These are phyloP conservation scores for Phaeosphaeriaceae sp. DNA, from an alignment of 2,329 filamentous ascomycete genomes.

Conservation along the genomic window DNA sequence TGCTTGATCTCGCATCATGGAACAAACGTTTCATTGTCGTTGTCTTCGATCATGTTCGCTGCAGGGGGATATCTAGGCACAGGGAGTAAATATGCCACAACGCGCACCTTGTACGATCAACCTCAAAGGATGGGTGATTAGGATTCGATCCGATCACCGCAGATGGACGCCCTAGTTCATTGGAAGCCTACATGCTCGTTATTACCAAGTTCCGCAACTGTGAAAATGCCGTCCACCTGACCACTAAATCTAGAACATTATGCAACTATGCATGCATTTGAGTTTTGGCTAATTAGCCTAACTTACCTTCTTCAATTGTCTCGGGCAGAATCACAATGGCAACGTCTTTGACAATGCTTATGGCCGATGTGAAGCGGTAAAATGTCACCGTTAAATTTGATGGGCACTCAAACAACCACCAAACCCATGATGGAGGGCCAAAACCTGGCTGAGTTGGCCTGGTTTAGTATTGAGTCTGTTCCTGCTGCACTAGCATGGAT, in stretches of 20 bases:
- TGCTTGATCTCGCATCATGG: conserved; percentile 18
- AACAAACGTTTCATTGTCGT: conserved; percentile 1
- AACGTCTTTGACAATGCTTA: too few species aligned
- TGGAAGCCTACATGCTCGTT: background rate
- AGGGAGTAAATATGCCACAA: background rate
- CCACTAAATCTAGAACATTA: background rate
- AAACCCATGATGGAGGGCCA: too few species aligned
- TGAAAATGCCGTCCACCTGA: background rate
- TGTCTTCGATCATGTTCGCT: background rate
- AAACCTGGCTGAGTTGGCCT: too few species aligned
- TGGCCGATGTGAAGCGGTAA: background rate
- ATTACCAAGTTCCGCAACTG: background rate
- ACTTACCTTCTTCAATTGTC: too few species aligned
- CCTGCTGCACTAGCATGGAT: conserved; percentile 8
- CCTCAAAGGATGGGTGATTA: too few species aligned
- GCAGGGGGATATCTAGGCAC: background rate
- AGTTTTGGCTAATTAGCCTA: too few species aligned
- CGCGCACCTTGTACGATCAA: background rate
- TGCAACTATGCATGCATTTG: too few species aligned
- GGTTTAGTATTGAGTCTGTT: too few species aligned
- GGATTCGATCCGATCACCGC: background rate
- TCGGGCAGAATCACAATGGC: too few species aligned
- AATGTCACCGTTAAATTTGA: background rate
- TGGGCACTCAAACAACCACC: too few species aligned
- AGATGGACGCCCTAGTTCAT: background rate